Evolutionary conservation across 371 early-diverging fungal genomes (phyloP).

Genomic region (Catenaria anguillulae): DNA sequence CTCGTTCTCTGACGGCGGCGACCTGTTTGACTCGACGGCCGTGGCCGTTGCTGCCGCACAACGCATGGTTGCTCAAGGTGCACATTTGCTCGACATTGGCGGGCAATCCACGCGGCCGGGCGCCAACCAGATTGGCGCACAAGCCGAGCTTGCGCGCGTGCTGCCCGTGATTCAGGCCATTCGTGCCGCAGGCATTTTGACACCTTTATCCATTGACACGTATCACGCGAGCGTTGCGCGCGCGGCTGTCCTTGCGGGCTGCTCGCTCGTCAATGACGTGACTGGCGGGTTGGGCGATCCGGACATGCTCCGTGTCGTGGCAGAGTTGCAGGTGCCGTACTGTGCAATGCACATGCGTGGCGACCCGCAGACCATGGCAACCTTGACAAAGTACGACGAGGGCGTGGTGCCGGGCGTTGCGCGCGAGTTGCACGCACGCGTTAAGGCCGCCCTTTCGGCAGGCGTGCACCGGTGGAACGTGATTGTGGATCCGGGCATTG

Average conservation of each 20-base stretch:
- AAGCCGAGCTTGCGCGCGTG: slow-evolving; percentile 67
- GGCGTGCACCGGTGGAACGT: slow-evolving; percentile 93
- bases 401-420: slow-evolving; percentile 61
- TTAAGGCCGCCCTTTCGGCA: slow-evolving; percentile 48
- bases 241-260: slow-evolving; percentile 69
- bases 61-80: slow-evolving; percentile 60
- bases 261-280: slow-evolving; percentile 85
- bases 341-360: slow-evolving; percentile 96
- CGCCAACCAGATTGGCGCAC: slow-evolving; percentile 56
- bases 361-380: slow-evolving; percentile 73
- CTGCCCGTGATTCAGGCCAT: slow-evolving; percentile 72
- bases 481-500: slow-evolving; percentile 90
- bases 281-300: slow-evolving; percentile 76
- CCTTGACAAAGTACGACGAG: slow-evolving; percentile 52
- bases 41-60: slow-evolving; percentile 53
- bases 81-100: slow-evolving; percentile 89
- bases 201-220: slow-evolving; percentile 87
- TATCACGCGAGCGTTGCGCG: slow-evolving; percentile 70
- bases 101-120: slow-evolving; percentile 88
- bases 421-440: slow-evolving; percentile 42
- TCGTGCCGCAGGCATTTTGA: slow-evolving; percentile 21
- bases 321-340: slow-evolving; percentile 64
- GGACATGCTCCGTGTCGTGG: slow-evolving; percentile 60
- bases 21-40: slow-evolving; percentile 37
- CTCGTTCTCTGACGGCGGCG: slow-evolving; percentile 90